Base-by-base conservation (phyloP, 2,329 filamentous ascomycete species). In the Colletotrichum sp. region DNA sequence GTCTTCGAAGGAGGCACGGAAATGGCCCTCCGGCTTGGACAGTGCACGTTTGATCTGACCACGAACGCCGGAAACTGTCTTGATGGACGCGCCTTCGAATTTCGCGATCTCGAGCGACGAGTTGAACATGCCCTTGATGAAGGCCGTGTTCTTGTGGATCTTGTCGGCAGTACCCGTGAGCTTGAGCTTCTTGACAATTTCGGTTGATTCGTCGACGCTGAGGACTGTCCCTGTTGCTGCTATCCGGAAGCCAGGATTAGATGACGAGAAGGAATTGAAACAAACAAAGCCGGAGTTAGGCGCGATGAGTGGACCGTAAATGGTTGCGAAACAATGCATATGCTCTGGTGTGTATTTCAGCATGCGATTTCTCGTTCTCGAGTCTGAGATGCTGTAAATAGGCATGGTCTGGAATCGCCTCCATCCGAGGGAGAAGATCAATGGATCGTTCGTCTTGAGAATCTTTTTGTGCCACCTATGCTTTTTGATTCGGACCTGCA, bases 391-490 rank as follows among this genome's bases (percentile, higher is more conserved):
- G 86, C 94, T 97, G 91, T 98, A 99, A 75, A 98, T 93, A 22
- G 96, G 96, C 79, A 97, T 88, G 8, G 94, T 93, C 86, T 98
- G 97, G 88, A 99, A 99, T 76, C 97, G 91, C 66, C 97, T 91
- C 97, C 97, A 99, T 56, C 97, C 97, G 58, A 99, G 90, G 3
- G 96, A 98, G 88, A 99, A 97, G 83, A 99, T 98, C 67, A 99
- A 90, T 18, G 97, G 97, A 82, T 99, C 97, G 83, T 98, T 98
- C 39, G 96, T 98, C 88, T 99, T 99, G 79, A 99, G 89, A 79
- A 98, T 98, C 88, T 97, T 98, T 91, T 98, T 98, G 88, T 99
- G 97, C 97, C 97, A 99, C 79, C 97, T 91, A 84, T 99, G 97
- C 70, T 96, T 92, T 90, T 99, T 99, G 88, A 99, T 98, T 66